Base-by-base conservation (phyloP, 148 eudicot genomes). In the Bassia scoparia region DNA sequence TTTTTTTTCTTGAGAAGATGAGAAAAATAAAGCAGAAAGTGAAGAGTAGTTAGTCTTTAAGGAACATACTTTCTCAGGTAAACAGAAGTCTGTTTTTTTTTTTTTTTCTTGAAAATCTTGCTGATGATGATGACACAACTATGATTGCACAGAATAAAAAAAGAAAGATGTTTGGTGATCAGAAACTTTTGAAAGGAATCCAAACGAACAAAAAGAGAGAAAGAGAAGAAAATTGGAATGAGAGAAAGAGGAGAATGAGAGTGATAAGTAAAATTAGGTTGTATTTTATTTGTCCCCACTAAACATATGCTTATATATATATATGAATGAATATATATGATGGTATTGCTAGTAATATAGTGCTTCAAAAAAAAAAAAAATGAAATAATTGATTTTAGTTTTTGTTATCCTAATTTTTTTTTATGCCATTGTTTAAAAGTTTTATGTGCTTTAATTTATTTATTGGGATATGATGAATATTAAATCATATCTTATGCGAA, bases 231-330 rank as follows among this genome's bases (percentile, higher is more conserved):
- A 41, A 33, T 9, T 17, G 23, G 43, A 41, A 14, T 29, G 24
- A 10, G 24, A 31, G 68, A 71, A 33, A 27, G 62, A 60, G n/a
- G 46, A 21, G 48, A 64, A 55, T 60, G 38, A 70, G 55, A n/a
- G n/a, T n/a, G 56, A 56, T 13, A 58, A 26, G n/a, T n/a, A n/a
- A 24, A 52, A 26, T 67, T 68, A 49, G 43, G 73, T 37, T 46
- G 34, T 64, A 63, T 63, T 38, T 23, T 71, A 26, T 56, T 67
- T 67, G 74, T 37, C 74, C 77, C 77, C 55, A 73, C 77, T 16
- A 55, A 61, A 21, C 12, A 41, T 41, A 41, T 41, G n/a, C n/a
- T n/a, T n/a, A n/a, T n/a, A n/a, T n/a, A n/a, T n/a, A n/a, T n/a
- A n/a, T n/a, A n/a, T n/a, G n/a, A n/a, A n/a, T n/a, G n/a, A n/a